Evolutionary conservation across 768 basidiomycete genomes (phyloP).

Genomic region (Phylloporus rhodoxanthus): DNA sequence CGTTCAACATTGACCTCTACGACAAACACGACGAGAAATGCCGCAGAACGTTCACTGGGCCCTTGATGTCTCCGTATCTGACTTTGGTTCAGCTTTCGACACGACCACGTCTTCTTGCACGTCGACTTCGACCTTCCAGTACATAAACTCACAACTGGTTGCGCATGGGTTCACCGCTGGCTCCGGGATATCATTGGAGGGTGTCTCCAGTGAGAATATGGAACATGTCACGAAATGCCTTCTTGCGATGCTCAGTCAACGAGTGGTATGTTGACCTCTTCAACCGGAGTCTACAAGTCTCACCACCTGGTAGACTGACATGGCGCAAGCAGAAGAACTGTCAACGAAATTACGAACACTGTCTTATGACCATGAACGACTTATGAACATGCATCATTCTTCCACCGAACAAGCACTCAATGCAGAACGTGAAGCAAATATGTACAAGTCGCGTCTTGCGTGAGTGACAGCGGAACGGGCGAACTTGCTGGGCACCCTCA

Average conservation of each 20-base stretch:
- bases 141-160: constrained; percentile 75
- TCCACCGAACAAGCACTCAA: constrained; percentile 57
- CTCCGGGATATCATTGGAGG: constrained; percentile 66
- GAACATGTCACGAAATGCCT: constrained; percentile 67
- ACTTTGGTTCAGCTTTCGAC: constrained; percentile 40
- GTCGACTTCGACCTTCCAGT: constrained; percentile 61
- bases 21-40: constrained; percentile 21
- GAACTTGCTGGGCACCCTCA: constrained; percentile 5
- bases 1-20: constrained; percentile 21
- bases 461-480: constrained; percentile 35
- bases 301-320: constrained; percentile 51
- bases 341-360: constrained; percentile 70
- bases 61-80: constrained; percentile 38
- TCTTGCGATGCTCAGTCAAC: constrained; percentile 67
- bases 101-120: constrained; percentile 42
- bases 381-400: constrained; percentile 56
- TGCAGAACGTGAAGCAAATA: constrained; percentile 73
- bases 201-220: constrained; percentile 48
- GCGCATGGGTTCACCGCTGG: constrained; percentile 70
- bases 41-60: constrained; percentile 53
- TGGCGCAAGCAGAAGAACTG: constrained; percentile 71
- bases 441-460: constrained; percentile 68
- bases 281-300: constrained; percentile 8
- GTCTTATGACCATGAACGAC: constrained; percentile 75
- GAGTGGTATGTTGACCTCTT: constrained; percentile 51